Evolutionary conservation across 2,329 filamentous ascomycete genomes (phyloP), one percentile per base, ranked within the genome.

Genomic region (Colletotrichum shisoi): DNA sequence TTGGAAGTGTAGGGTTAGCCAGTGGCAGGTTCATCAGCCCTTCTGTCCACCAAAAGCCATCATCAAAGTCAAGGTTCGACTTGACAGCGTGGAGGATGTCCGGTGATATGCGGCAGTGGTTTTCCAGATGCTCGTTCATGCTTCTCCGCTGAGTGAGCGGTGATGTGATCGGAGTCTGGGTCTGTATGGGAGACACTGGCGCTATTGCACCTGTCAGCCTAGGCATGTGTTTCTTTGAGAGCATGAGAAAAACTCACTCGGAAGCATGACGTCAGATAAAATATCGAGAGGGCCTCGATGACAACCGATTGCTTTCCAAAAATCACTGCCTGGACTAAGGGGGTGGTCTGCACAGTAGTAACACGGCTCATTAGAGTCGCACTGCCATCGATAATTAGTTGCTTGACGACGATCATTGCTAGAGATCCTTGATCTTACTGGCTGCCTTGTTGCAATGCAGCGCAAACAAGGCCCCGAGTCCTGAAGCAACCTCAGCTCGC

Each of bases 31-130:
- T 78, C 8, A 79, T 80, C 27, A 84, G 74, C 69, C 85, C 81
- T 54, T 85, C 83, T 17, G 81, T 83, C 82, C 83, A 85, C 85
- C 85, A 87, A 71, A 87, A 87, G 1, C 79, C 79, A 70, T 87
- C 85, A 39, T 83, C 78, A 62, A 84, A 86, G 71, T 87, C 85
- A 3, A 85, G 72, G 60, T 81, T 79, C 3, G 74, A 72, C 61
- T 79, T 79, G 17, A 83, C 81, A 65, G 80, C 74, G n/a, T 79
- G 76, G 1, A 77, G 72, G 31, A 79, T 76, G 13, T 78, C 75
- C n/a, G 76, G 73, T n/a, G 77, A 74, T 21, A 82, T 74, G 15
- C 78, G 76, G 62, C 83, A 85, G 1, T 77, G 76, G 15, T 79
- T 77, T 54, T 85, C 79, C 9, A 87, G 76, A 63, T 81, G 82